Evolutionary conservation across 2,329 filamentous ascomycete genomes (phyloP), one percentile per base, ranked within the genome.

Genomic region (Delphinella strobiligena): DNA sequence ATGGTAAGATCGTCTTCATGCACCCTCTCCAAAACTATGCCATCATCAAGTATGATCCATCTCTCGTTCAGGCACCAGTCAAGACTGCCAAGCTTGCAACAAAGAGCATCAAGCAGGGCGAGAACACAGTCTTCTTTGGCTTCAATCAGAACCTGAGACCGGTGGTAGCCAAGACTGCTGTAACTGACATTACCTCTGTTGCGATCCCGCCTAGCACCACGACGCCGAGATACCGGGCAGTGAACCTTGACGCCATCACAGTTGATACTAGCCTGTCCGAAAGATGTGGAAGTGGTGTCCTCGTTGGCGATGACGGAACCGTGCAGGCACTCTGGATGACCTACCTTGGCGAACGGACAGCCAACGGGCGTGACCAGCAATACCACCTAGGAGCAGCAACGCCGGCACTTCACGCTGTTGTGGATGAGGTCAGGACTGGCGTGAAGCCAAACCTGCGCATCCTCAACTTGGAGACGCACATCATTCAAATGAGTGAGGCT

Each of bases 21-120:
- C 91, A 98, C 56, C 91, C 91, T 11, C 69, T 98, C 39, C 91
- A 96, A 58, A 98, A 98, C 61, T 98, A 96, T 60, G 84, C 83
- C 49, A 82, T 98, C 52, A 77, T 98, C 51, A 82, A 93, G 63
- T 98, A 98, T 58, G 89, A 98, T 56, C 85, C 91, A 2, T 78
- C 75, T 30, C 74, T 98, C 14, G 93, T 96, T n/a, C 78, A 93
- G 54, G 91, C 89, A 2, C 88, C 91, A 1, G 88, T 98, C 10
- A 76, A 88, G 66, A 89, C 83, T 47, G 91, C 93, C 4, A 83
- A 77, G 51, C 72, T 98, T 36, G 86, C 86, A 53, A 78, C 71
- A 4, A 77, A 84, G 41, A 78, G 79, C 51, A 86, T 96, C 57
- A 88, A 86, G 37, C 91, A 96, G 64, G 91, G 91, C 27, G 85